Conservation (phyloP, 257 asterid genomes). For the Marsdenia floribunda region DNA sequence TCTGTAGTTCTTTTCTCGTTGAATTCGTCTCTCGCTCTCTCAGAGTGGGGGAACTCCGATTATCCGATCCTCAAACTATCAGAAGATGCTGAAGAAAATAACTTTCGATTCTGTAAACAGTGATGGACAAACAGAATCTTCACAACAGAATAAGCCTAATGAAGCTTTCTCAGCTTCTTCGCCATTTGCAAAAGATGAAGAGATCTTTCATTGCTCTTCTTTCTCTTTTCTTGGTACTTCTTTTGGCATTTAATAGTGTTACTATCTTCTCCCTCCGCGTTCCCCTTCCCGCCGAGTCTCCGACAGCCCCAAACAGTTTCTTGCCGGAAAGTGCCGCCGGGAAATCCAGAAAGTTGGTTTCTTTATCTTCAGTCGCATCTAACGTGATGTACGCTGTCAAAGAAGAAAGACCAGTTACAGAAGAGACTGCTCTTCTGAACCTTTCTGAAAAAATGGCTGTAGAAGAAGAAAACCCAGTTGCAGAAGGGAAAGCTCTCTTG, state of each 20-base stretch:
- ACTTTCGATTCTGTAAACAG: constrained; percentile 11
- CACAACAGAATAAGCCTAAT: neutral
- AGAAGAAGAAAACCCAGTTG: constrained; percentile 24
- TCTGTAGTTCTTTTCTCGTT: neutral
- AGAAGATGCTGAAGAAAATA: constrained; percentile 4
- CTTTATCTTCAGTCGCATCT: constrained; percentile 31
- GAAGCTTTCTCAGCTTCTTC: constrained; percentile 26
- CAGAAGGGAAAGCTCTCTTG: constrained; percentile 36
- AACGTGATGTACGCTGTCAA: constrained; percentile 23
- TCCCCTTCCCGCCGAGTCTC: constrained; percentile 37
- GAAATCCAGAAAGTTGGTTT: constrained; percentile 48
- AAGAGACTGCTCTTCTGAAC: constrained; percentile 38
- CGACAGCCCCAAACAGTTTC: constrained; percentile 33
- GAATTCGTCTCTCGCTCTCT: neutral
- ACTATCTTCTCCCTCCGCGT: constrained; percentile 45
- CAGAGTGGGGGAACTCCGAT: neutral
- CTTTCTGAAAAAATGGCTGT: constrained; percentile 33
- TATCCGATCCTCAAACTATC: constrained; percentile 2
- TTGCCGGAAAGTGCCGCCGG: constrained; percentile 44
- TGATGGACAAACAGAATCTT: constrained; percentile 29
- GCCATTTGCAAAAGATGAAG: constrained; percentile 32
- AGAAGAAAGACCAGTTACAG: constrained; percentile 30
- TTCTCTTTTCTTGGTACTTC: constrained; percentile 45
- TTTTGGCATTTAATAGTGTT: constrained; percentile 53
- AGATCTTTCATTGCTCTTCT: constrained; percentile 44